phyloP scores from a whole-genome alignment of 2,329 filamentous ascomycete genomes.

The Rutstroemia sydowiana region DNA sequence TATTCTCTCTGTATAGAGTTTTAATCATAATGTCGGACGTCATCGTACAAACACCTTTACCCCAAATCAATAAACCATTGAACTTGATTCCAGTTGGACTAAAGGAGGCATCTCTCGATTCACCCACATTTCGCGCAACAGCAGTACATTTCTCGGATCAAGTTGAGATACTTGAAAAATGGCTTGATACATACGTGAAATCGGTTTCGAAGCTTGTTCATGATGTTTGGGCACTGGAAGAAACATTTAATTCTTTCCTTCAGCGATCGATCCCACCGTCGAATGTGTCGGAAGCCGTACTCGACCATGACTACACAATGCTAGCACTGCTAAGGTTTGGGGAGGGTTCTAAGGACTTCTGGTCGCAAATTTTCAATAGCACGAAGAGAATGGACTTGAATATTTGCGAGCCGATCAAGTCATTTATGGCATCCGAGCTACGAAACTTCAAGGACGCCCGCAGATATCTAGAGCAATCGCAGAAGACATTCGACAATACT shows the following conservation, averaged over 20 bases:
- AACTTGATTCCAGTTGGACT: constrained; percentile 62
- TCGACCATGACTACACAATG: constrained; percentile 93
- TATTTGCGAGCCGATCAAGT: constrained; percentile 73
- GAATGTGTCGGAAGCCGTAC: constrained; percentile 69
- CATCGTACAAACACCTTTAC: constrained; percentile 14
- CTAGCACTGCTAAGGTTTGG: constrained; percentile 77
- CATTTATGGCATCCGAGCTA: constrained; percentile 72
- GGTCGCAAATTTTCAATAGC: constrained; percentile 65
- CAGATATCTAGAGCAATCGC: constrained; percentile 66
- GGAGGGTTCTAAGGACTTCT: constrained; percentile 83
- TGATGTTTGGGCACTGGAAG: constrained; percentile 69
- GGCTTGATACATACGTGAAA: constrained; percentile 70
- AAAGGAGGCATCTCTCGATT: constrained; percentile 93
- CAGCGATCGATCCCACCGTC: constrained; percentile 66
- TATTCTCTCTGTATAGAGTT: constrained; percentile 5
- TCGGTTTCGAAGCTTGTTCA: constrained; percentile 53
- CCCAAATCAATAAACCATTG: constrained; percentile 21
- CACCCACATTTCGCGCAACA: constrained; percentile 86
- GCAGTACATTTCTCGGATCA: constrained; percentile 85
- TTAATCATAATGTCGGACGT: constrained; percentile 19
- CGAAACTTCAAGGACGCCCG: constrained; percentile 80
- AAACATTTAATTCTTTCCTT: constrained; percentile 70
- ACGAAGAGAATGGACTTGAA: constrained; percentile 71
- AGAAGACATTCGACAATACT: constrained; percentile 76
- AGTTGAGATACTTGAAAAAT: constrained; percentile 82